A percentile compares a stretch with the other conserved stretches of the same genome.
phyloP scores from a whole-genome alignment of 208 protist species.

The Endotrypanum monterogeii region DNA sequence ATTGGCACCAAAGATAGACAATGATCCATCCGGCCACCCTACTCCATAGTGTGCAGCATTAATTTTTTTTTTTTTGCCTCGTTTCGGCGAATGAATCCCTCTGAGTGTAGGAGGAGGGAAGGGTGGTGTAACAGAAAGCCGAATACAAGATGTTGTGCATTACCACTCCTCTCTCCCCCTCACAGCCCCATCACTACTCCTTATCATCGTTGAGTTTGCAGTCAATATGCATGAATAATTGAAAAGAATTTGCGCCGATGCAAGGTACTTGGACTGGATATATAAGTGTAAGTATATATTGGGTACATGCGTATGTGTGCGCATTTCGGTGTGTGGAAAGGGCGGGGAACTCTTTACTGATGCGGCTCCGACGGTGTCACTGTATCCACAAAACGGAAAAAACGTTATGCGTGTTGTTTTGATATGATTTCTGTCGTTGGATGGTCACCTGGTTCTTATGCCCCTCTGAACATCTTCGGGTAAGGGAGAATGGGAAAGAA shows the following conservation, averaged over 20 bases:
- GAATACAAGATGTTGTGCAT: neutral
- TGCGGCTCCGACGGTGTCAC: neutral
- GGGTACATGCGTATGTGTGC: neutral
- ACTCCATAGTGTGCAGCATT: neutral
- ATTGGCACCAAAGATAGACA: too few relatives aligned
- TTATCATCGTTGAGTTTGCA: neutral
- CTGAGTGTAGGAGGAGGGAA: neutral
- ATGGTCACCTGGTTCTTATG: neutral
- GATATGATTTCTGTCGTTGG: neutral
- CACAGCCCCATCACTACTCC: too few relatives aligned
- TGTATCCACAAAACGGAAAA: neutral
- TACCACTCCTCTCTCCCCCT: neutral
- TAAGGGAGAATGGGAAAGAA: neutral
- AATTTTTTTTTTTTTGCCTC: neutral
- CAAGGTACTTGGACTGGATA: neutral
- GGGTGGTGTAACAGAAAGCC: neutral
- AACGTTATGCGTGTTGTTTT: neutral
- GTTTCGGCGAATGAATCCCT: neutral
- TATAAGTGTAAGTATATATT: neutral
- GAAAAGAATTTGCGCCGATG: neutral
- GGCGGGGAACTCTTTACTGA: neutral
- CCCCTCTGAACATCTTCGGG: neutral
- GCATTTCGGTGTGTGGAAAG: neutral
- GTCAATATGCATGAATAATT: neutral
- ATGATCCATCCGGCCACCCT: neutral